Evolutionary conservation across 2,329 filamentous ascomycete species (phyloP), one percentile per base, ranked within the genome.

Genomic region (Nemania diffusa): DNA sequence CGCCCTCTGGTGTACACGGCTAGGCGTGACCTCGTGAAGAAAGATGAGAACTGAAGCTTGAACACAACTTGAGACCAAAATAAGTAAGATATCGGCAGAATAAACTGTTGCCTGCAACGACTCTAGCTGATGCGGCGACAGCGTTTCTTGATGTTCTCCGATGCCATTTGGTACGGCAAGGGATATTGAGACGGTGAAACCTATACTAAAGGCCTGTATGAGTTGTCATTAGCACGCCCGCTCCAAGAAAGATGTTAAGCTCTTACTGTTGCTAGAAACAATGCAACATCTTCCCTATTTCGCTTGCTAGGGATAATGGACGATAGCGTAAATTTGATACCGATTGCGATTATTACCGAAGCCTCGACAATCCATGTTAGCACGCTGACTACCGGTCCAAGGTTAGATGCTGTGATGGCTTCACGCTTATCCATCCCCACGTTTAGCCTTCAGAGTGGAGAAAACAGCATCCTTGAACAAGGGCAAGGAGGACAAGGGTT

Each of bases 161-260:
- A 71, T 55, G 24, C 69, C 69, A 48, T 71, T 70, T 27, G 65
- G 37, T 44, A 69, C 64, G n/a, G 69, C 69, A 55, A 69, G 20
- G 22, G 69, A 69, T 52, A 71, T 59, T 13, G 63, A 48, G 37
- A 71, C 37, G 2, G 69, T 65, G 64, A 71, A 69, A 20, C 63
- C 66, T 42, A 69, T 65, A 40, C 66, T 65, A 37, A 71, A 69
- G 37, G 24, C 55, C 69, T 70, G 24, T 17, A 50, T 57, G 24
- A 46, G 42, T 34, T n/a, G 44, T 32, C 20, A 67, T 69, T 50
- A 64, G 53, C 48, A 51, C 57, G 58, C 27, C 22, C 29, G n/a
- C 48, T 22, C 56, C 52, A 5, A 26, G 24, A 42, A 29, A 24
- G 48, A n/a, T 5, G 3, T 44, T 20, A 2, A n/a, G 40, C 15